Conservation (phyloP, 1,284 basidiomycete species). For the Rugosomyces carneus region DNA sequence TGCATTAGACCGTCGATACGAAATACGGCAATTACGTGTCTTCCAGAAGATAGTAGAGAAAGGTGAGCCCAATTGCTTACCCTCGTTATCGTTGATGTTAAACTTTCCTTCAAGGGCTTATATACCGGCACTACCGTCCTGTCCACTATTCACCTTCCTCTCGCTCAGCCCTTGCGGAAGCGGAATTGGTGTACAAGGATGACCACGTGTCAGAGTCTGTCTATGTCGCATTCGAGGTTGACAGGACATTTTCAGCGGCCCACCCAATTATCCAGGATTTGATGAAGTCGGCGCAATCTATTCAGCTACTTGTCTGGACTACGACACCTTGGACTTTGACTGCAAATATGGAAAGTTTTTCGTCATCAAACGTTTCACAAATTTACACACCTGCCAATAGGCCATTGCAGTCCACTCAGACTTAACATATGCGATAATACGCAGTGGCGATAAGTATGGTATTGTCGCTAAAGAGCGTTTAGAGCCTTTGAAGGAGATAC, state of each 20-base stretch:
- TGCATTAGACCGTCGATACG: constrained; percentile 72
- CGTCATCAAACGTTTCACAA: constrained; percentile 1
- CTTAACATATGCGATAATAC: constrained; percentile 66
- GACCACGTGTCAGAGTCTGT: constrained; percentile 85
- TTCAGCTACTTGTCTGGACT: constrained; percentile 86
- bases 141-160: constrained; percentile 97
- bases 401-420: constrained; percentile 81
- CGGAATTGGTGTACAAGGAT: constrained; percentile 89
- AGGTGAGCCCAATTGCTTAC: constrained; percentile 41
- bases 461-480: constrained; percentile 74
- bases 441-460: constrained; percentile 31
- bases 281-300: constrained; percentile 18
- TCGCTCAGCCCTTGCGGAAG: constrained; percentile 90
- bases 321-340: constrained; percentile 98
- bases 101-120: constrained; percentile 49
- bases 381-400: constrained; percentile 33
- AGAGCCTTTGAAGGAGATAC: constrained; percentile 39
- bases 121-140: constrained; percentile 85
- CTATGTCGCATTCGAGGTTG: constrained; percentile 76
- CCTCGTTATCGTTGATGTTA: neutral
- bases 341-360: constrained; percentile 78
- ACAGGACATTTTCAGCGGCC: constrained; percentile 20
- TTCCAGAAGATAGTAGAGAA: constrained; percentile 88
- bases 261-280: constrained; percentile 19
- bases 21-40: constrained; percentile 82